Evolutionary conservation across 192 early-diverging fungal genomes (phyloP), one percentile per base, ranked within the genome.

Genomic region (Backusella circina): DNA sequence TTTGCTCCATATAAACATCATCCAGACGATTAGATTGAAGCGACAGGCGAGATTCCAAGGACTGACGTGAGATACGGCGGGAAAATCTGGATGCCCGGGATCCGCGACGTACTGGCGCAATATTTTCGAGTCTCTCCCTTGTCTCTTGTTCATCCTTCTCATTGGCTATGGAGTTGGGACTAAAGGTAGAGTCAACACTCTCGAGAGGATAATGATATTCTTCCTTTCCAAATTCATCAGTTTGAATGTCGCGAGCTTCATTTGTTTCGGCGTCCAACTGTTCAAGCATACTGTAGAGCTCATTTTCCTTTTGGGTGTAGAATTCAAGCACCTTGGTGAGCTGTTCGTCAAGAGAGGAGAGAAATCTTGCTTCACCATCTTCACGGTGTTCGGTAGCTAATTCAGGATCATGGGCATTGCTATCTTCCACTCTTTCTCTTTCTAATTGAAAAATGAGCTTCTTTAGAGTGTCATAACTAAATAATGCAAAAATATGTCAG

Each of bases 321-420:
- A 94, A 94, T 36, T 76, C 75, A 70, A 83, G 81, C 36, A 95
- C 89, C 72, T 90, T 91, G 28, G 80, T 79, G 47, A 95, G 86
- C 73, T 95, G 91, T 41, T 80, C 77, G 70, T 95, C 91, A 6
- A 95, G 86, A 15, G 89, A 83, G 1, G 83, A 77, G 12, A 82
- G 74, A 72, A 95, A 95, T 7, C 67, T 65, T 36, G 72, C 75
- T 31, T 76, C 75, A 7, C 66, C 66, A 37, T 64, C 66, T 18
- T 21, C 21, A 1, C 21, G 30, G 10, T 61, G 51, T 1, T 70
- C 54, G 1, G 15, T 18, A 6, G 75, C 67, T 26, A 67, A 13
- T 38, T 76, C 75, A 16, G 68, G 44, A 26, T 76, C 75, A 16
- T 0, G 32, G 2, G 18, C 26, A 44, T 76, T 76, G 28, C 31